Conservation (phyloP, 1,284 basidiomycete species). For the Ganoderma meredithae region DNA sequence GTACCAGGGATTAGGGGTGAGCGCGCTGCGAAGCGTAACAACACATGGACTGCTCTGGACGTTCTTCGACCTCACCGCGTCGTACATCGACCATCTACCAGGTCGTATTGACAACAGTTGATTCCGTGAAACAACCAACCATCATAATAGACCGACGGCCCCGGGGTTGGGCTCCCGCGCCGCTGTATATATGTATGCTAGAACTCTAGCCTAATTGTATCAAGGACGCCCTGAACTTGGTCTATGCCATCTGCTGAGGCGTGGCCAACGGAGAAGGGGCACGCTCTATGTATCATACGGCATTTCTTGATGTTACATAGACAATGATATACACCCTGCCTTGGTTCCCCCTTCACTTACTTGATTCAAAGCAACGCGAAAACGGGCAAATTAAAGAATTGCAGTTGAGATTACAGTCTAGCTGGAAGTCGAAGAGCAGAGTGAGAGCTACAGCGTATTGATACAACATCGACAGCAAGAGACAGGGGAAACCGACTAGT, state of each 20-base stretch:
- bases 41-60: constrained; percentile 88
- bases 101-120: constrained; percentile 20
- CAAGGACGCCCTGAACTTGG: background rate
- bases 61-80: constrained; percentile 77
- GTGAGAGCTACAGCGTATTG: constrained; percentile 21
- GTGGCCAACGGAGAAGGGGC: background rate
- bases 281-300: constrained; percentile 11
- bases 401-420: background rate
- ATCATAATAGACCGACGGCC: constrained; percentile 23
- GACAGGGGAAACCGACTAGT: constrained; percentile 12
- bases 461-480: constrained; percentile 28
- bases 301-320: constrained; percentile 7
- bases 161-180: constrained; percentile 10
- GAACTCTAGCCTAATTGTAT: constrained; percentile 19
- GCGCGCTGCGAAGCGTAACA: constrained; percentile 82
- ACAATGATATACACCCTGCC: background rate
- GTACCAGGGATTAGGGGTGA: constrained; percentile 87
- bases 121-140: background rate
- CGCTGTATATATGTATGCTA: constrained; percentile 31
- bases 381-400: background rate
- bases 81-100: constrained; percentile 78
- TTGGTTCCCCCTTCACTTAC: background rate
- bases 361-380: background rate
- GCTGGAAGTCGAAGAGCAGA: background rate
- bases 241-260: background rate